phyloP scores from a whole-genome alignment of 1,284 basidiomycete genomes.

The Leccinum pallidistipes region DNA sequence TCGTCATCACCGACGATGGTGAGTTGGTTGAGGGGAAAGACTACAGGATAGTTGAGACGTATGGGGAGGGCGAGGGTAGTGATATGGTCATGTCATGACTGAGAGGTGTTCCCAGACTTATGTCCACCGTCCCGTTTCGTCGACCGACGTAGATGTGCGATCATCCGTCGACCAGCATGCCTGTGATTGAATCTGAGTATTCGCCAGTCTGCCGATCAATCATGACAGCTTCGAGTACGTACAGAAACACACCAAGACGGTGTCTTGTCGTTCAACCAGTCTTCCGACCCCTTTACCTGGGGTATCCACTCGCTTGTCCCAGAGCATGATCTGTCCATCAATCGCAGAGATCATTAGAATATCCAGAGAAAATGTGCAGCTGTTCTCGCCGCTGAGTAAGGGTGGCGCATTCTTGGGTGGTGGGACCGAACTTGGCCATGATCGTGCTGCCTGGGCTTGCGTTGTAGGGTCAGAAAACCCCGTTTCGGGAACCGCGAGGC shows the following conservation, averaged over 20 bases:
- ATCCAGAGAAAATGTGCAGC: slow-evolving; percentile 75
- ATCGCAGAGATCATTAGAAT: slow-evolving; percentile 87
- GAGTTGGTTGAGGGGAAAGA: slow-evolving; percentile 38
- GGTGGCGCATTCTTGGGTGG: slow-evolving; percentile 42
- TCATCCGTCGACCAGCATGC: slow-evolving; percentile 92
- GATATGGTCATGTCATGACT: slow-evolving; percentile 20
- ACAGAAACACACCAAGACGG: slow-evolving; percentile 96
- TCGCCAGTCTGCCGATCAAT: slow-evolving; percentile 1
- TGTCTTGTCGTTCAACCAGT: slow-evolving; percentile 83
- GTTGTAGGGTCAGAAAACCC: slow-evolving; percentile 22
- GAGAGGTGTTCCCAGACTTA: slow-evolving; percentile 26
- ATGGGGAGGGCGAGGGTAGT: slow-evolving; percentile 20
- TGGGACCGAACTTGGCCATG: slow-evolving; percentile 33
- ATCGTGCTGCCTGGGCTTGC: slow-evolving; percentile 30
- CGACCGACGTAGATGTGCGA: slow-evolving; percentile 89
- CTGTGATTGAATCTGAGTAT: slow-evolving; percentile 41
- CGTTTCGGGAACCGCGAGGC: slow-evolving; percentile 27
- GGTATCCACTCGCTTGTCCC: slow-evolving; percentile 78
- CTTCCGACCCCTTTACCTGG: slow-evolving; percentile 76
- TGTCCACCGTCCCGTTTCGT: slow-evolving; percentile 86
- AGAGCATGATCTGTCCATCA: slow-evolving; percentile 92
- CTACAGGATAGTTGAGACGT: slow-evolving; percentile 34
- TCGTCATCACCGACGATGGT: slow-evolving; percentile 44
- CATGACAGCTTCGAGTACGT: slow-evolving; percentile 27
- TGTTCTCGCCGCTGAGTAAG: slow-evolving; percentile 60